Percentiles rank a stretch among this genome's conserved stretches.
Evolutionary conservation across 495 filamentous ascomycete species (phyloP).

Genomic region (Lineolata rhizophorae): DNA sequence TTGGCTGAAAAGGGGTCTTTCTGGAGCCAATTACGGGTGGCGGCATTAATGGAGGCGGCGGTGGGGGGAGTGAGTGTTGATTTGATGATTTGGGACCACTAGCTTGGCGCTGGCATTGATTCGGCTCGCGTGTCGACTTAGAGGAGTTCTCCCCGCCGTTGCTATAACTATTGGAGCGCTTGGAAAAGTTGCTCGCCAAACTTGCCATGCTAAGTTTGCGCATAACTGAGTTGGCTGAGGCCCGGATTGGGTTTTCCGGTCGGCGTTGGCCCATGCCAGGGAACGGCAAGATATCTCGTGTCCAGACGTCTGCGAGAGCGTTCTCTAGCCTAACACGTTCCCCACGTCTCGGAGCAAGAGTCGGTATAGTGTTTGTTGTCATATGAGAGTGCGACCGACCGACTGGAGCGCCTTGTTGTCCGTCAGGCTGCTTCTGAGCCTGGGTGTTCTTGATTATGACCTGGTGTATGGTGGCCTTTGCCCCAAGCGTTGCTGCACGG

Average conservation of each 20-base stretch:
- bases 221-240: conserved; percentile 58
- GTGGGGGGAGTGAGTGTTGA: no score
- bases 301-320: conserved; percentile 61
- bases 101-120: no score
- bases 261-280: conserved; percentile 58
- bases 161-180: conserved; percentile 32
- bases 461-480: conserved; percentile 37
- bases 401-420: conserved; percentile 25
- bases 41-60: no score
- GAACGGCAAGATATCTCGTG: conserved; percentile 57
- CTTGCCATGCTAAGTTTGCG: conserved; percentile 59
- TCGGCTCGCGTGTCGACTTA: no score
- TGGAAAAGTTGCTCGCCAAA: conserved; percentile 40
- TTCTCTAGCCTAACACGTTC: conserved; percentile 63
- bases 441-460: conserved; percentile 85
- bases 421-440: conserved; percentile 33
- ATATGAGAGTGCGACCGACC: conserved; percentile 51
- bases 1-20: no score
- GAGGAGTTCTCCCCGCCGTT: no score
- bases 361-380: conserved; percentile 37
- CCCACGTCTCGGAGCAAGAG: conserved; percentile 39
- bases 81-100: no score
- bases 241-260: conserved; percentile 41
- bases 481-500: conserved; percentile 43
- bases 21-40: no score